Evolutionary conservation across 2,329 filamentous ascomycete species (phyloP).

Genomic region (Paecilomyces sp.): DNA sequence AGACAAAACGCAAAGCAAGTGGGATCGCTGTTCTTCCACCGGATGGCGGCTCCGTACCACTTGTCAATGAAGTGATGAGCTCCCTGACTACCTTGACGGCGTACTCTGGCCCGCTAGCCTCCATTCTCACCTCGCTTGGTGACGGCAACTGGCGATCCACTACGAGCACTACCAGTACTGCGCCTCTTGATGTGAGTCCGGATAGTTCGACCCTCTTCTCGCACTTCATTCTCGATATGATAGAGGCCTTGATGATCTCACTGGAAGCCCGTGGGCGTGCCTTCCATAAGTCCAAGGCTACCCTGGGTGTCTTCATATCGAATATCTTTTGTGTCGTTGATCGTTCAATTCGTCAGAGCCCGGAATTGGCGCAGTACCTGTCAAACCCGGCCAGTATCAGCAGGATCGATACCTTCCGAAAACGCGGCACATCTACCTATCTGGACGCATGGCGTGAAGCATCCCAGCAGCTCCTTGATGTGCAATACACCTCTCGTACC

Average conservation of each 20-base stretch:
- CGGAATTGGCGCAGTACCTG: conserved; percentile 68
- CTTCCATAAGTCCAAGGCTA: conserved; percentile 68
- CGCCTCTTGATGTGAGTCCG: conserved; percentile 77
- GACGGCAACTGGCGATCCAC: conserved; percentile 78
- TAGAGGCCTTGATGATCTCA: conserved; percentile 69
- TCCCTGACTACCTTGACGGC: conserved; percentile 79
- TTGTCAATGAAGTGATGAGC: conserved; percentile 79
- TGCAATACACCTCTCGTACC: conserved; percentile 77
- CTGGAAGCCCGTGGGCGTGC: conserved; percentile 67
- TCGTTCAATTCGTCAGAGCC: conserved; percentile 67
- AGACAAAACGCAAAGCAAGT: conserved; percentile 65
- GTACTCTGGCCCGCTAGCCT: conserved; percentile 78
- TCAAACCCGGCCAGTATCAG: conserved; percentile 53
- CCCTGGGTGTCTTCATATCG: conserved; percentile 81
- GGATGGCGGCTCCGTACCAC: conserved; percentile 70
- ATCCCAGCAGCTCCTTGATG: conserved; percentile 76
- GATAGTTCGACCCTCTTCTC: conserved; percentile 84
- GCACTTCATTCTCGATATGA: conserved; percentile 82
- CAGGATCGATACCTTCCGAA: conserved; percentile 75
- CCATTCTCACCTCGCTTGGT: conserved; percentile 84
- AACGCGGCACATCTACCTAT: conserved; percentile 75
- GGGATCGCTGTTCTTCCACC: conserved; percentile 61
- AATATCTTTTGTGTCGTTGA: conserved; percentile 82
- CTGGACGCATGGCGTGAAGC: conserved; percentile 84
- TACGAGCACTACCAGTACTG: conserved; percentile 58